Evolutionary conservation across 495 filamentous ascomycete genomes (phyloP).

Genomic region (Penicillium crystallinum): DNA sequence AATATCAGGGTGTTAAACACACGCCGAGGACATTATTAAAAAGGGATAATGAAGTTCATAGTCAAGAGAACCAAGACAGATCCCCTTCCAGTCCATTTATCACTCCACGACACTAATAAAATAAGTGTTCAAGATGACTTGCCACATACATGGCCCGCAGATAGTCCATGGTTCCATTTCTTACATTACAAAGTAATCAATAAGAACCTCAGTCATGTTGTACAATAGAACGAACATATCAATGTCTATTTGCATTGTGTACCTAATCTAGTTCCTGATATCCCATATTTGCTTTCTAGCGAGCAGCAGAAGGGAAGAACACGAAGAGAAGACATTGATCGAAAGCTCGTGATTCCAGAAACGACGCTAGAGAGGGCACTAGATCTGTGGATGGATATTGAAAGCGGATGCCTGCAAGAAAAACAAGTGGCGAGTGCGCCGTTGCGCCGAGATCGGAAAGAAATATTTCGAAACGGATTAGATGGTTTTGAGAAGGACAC

Average conservation of each 20-base stretch:
- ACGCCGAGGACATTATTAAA: no score
- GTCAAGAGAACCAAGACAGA: no score
- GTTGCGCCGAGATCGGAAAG: slow-evolving; percentile 1
- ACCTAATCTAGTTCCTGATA: neutral
- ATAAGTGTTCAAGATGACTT: no score
- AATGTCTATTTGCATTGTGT: neutral
- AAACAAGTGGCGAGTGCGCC: neutral
- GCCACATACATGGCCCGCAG: no score
- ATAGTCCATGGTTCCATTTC: no score
- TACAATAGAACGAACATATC: neutral
- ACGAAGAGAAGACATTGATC: neutral
- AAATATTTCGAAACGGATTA: neutral
- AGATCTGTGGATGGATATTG: neutral
- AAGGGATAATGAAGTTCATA: no score
- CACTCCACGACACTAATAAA: no score
- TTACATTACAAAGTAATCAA: no score
- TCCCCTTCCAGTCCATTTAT: no score
- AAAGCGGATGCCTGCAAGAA: neutral
- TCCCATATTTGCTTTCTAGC: neutral
- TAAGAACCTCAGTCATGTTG: neutral
- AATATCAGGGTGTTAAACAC: no score
- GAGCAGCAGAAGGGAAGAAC: neutral
- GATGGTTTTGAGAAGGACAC: neutral
- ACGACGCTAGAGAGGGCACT: neutral
- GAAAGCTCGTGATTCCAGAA: neutral